These are phyloP conservation scores for Hygrophila difformis DNA, from an alignment of 257 asterid genomes.

Conservation along the genomic window DNA sequence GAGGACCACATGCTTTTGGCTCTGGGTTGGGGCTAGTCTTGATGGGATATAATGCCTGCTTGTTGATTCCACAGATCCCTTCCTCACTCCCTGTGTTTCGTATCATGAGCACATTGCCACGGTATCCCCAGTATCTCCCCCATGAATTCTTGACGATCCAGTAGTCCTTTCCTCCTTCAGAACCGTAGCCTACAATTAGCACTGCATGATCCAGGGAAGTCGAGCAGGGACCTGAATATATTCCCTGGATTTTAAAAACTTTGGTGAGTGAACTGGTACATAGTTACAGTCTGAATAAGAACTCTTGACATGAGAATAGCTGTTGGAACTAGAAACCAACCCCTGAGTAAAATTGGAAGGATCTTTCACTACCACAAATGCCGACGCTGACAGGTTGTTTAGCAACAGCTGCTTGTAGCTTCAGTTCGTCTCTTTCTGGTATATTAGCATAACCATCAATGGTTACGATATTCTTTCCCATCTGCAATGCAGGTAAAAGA, in stretches of 20 bases:
- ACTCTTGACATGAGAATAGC: not conserved
- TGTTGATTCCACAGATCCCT: too few relatives aligned
- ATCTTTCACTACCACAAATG: constrained; percentile 69
- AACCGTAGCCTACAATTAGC: constrained; percentile 74
- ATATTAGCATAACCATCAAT: constrained; percentile 73
- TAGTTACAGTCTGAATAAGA: not conserved
- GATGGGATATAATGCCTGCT: too few relatives aligned
- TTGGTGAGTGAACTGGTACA: not conserved
- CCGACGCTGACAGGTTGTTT: constrained; percentile 94
- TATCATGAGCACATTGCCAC: constrained; percentile 62
- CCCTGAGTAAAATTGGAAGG: constrained; percentile 74
- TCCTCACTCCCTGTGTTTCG: constrained; percentile 20
- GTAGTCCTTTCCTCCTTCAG: constrained; percentile 66
- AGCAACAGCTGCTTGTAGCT: constrained; percentile 67
- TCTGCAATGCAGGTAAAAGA: too few relatives aligned
- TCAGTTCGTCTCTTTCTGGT: constrained; percentile 45
- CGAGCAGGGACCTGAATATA: constrained; percentile 87
- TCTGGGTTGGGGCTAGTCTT: too few relatives aligned
- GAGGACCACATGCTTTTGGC: too few relatives aligned
- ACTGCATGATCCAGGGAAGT: constrained; percentile 81
- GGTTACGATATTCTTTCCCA: constrained; percentile 59
- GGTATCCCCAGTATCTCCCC: constrained; percentile 81
- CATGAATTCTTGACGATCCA: constrained; percentile 94
- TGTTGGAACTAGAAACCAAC: constrained; percentile 34
- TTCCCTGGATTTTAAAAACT: constrained; percentile 44